Conservation (phyloP, 2,329 filamentous ascomycete species). For the Allantophomopsis lycopodina region DNA sequence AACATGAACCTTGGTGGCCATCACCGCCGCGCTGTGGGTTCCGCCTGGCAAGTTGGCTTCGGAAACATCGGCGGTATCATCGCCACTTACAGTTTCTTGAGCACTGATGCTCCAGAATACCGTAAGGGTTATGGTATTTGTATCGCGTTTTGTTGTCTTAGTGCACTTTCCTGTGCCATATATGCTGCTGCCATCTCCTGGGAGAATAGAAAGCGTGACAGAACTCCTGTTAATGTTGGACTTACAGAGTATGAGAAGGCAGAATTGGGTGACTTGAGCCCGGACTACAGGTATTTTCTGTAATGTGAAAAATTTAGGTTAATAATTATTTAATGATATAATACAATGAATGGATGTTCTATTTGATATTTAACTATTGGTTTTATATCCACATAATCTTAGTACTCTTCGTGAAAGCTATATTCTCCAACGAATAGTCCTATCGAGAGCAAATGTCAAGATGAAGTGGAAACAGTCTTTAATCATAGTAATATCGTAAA, state of each 20-base stretch:
- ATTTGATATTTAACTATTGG: too few species aligned
- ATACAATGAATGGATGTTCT: too few species aligned
- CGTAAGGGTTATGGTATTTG: conserved; percentile 65
- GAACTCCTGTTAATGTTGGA: conserved; percentile 25
- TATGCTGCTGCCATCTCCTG: conserved; percentile 45
- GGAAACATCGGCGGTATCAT: conserved; percentile 73
- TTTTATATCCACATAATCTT: too few species aligned
- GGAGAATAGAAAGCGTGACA: conserved; percentile 48
- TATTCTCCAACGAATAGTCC: too few species aligned
- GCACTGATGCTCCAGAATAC: conserved; percentile 54
- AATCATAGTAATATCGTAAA: too few species aligned
- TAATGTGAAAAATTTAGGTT: conserved; percentile 2
- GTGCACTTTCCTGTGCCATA: conserved; percentile 40
- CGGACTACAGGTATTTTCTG: conserved; percentile 19
- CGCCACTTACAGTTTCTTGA: conserved; percentile 55
- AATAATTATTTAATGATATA: too few species aligned
- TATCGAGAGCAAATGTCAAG: too few species aligned
- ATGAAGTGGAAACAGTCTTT: too few species aligned
- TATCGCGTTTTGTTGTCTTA: conserved; percentile 59
- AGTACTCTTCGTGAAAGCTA: too few species aligned
- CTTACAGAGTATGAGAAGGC: conserved; percentile 47
- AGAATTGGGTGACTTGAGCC: conserved; percentile 24
- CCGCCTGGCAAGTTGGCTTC: conserved; percentile 66
- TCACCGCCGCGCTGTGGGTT: conserved; percentile 54
- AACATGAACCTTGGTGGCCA: conserved; percentile 69